Base-by-base conservation (phyloP, 2,329 filamentous ascomycete genomes). In the Myotisia sp. region DNA sequence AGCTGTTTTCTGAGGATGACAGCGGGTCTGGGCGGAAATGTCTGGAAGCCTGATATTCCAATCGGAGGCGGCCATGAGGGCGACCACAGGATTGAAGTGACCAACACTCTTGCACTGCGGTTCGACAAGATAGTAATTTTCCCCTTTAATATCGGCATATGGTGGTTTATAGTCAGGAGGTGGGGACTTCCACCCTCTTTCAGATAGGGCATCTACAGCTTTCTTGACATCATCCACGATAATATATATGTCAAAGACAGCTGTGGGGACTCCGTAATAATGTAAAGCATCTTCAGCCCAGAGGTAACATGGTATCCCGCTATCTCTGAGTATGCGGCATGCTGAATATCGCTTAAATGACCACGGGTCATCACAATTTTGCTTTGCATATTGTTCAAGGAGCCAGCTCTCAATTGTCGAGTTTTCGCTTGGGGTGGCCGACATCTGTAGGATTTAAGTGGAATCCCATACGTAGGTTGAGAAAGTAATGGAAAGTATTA, bases 1-100 rank as follows among this genome's bases (percentile, higher is more conserved):
- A 24, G 34, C 20, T 18, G 30, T 34, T 37, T 16, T 26, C 29
- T 34, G 23, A 10, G 13, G 20, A 36, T 34, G 30, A 6, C 34
- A 30, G 17, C 33, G 35, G 36, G 23, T 37, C 37, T 40, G 34
- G 19, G 28, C 37, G 12, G 34, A 29, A 34, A 40, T 34, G 16
- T 44, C 26, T 17, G 39, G 33, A 36, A 44, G 40, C 31, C 40
- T 37, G 37, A 40, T 21, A 33, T 34, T 29, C 43, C 43, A 44
- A 26, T 41, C 42, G 19, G 37, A 40, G 22, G 40, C 22, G 18
- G 43, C 39, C 13, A 33, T 39, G 33, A 45, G 43, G 38, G 43
- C 42, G 16, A 45, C 35, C 5, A 41, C 38, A 16, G 29, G n/a
- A 40, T 41, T 34, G 7, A 37, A 40, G 2, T 30, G 33, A 8